Conservation (phyloP, 1,284 basidiomycete genomes). For the Xerocomus subilludens region DNA sequence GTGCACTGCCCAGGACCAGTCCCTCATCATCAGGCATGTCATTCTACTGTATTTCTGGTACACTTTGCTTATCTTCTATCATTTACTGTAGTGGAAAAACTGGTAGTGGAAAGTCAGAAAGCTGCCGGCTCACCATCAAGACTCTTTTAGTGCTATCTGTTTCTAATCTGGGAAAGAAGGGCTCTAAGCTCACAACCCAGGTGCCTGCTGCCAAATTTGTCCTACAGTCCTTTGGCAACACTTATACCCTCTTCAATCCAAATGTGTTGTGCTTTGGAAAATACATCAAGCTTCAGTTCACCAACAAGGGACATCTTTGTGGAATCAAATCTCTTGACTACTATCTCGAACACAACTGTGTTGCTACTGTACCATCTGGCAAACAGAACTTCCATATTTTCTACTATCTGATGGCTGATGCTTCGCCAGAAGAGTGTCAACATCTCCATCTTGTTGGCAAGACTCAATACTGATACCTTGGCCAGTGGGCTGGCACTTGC, state of each 20-base stretch:
- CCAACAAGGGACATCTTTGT: conserved; percentile 85
- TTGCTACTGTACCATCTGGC: conserved; percentile 83
- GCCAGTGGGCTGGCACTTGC: conserved; percentile 64
- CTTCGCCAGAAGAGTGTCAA: conserved; percentile 85
- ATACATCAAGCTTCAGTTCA: conserved; percentile 95
- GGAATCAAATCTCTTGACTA: conserved; percentile 98
- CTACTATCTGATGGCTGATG: conserved; percentile 94
- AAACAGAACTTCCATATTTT: conserved; percentile 98
- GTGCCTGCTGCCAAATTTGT: conserved; percentile 96
- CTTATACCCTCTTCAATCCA: conserved; percentile 88
- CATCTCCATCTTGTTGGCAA: conserved; percentile 87
- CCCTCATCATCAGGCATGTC: no score
- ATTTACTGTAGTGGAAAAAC: no score
- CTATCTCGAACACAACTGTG: conserved; percentile 91
- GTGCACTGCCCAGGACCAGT: no score
- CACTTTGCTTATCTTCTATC: no score
- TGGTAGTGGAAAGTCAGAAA: conserved; percentile 97
- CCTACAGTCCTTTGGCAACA: conserved; percentile 92
- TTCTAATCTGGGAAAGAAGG: conserved; percentile 92
- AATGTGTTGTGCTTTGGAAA: conserved; percentile 94
- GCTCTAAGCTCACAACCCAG: conserved; percentile 84
- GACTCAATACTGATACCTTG: conserved; percentile 85
- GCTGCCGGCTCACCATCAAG: conserved; percentile 88
- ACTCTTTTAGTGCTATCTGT: conserved; percentile 89
- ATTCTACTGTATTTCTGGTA: no score